phyloP scores from a whole-genome alignment of 768 basidiomycete species.

The Lentinula raphanica region DNA sequence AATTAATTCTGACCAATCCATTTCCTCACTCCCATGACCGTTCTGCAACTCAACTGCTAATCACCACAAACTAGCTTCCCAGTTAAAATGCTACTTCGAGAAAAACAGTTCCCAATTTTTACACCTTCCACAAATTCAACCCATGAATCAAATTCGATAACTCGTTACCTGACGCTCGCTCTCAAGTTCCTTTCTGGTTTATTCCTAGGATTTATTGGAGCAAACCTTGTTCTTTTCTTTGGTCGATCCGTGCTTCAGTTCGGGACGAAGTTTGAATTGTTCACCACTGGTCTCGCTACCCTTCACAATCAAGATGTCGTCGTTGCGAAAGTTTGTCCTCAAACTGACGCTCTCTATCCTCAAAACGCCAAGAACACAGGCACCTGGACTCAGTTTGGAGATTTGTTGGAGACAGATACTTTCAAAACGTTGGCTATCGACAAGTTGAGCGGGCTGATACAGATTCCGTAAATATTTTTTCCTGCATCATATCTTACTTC shows the following conservation, averaged over 20 bases:
- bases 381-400: slow-evolving; percentile 27
- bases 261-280: background rate
- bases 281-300: background rate
- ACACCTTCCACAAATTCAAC: background rate
- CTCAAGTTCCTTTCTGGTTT: background rate
- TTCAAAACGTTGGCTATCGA: slow-evolving; percentile 30
- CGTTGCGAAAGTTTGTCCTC: slow-evolving; percentile 23
- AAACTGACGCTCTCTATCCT: slow-evolving; percentile 26
- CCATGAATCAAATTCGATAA: background rate
- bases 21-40: no score
- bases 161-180: background rate
- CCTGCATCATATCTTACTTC: background rate
- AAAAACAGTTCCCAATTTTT: background rate
- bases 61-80: background rate
- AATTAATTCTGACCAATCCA: no score
- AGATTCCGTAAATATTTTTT: slow-evolving; percentile 28
- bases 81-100: background rate
- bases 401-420: slow-evolving; percentile 25
- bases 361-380: slow-evolving; percentile 21
- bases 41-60: background rate
- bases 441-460: slow-evolving; percentile 35
- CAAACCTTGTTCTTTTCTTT: background rate
- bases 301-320: background rate
- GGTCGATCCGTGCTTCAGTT: background rate
- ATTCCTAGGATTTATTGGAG: background rate